These are phyloP conservation scores for Trichoderma koningiopsis DNA, from an alignment of 2,329 filamentous ascomycete genomes.

Conservation along the genomic window DNA sequence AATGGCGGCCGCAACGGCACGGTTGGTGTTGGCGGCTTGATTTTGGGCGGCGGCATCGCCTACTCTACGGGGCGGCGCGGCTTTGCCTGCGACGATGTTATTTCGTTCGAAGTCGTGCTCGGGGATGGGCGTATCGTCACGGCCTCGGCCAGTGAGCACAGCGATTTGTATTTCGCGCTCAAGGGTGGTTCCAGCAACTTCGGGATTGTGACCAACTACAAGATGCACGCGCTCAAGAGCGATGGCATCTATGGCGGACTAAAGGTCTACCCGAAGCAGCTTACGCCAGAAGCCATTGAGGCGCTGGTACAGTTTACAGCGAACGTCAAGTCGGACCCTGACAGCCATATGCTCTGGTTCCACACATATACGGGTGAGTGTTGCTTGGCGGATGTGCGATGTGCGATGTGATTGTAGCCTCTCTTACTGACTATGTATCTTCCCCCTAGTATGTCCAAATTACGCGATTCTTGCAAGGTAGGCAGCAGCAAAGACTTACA, in stretches of 20 bases:
- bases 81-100: constrained; percentile 47
- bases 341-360: too few relatives aligned
- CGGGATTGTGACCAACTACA: constrained; percentile 37
- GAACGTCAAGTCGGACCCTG: too few relatives aligned
- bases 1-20: not conserved
- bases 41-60: constrained; percentile 28
- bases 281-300: too few relatives aligned
- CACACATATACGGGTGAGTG: too few relatives aligned
- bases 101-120: constrained; percentile 41
- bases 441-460: too few relatives aligned
- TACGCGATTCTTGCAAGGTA: too few relatives aligned
- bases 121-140: constrained; percentile 42
- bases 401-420: too few relatives aligned
- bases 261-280: too few relatives aligned
- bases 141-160: constrained; percentile 37
- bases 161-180: constrained; percentile 48
- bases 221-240: constrained; percentile 30
- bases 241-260: constrained; percentile 7
- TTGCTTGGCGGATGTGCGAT: too few relatives aligned
- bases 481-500: too few relatives aligned
- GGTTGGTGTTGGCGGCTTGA: not conserved
- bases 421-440: too few relatives aligned
- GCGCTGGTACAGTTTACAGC: too few relatives aligned
- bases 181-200: constrained; percentile 50
- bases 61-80: constrained; percentile 34